Conservation (phyloP, 495 filamentous ascomycete species). For the Penicillium paxilli region DNA sequence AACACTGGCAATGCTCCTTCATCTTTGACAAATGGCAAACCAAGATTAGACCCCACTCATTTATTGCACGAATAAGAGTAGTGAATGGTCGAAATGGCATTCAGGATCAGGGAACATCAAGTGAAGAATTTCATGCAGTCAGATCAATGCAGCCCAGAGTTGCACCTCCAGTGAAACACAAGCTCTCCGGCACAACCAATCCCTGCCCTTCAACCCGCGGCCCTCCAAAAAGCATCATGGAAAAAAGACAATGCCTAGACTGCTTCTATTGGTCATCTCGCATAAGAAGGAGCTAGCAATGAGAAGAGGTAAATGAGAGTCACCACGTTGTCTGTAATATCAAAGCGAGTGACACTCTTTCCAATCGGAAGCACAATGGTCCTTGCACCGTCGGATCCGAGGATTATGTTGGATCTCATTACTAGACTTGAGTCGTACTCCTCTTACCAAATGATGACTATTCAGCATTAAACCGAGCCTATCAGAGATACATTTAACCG, state of each 20-base stretch:
- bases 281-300: too few species aligned
- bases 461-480: neutral
- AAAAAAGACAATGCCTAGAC: conserved; percentile 59
- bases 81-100: conserved; percentile 37
- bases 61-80: too few species aligned
- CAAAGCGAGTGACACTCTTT: too few species aligned
- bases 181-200: conserved; percentile 54
- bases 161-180: conserved; percentile 53
- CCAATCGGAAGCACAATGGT: conserved; percentile 29
- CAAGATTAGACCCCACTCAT: too few species aligned
- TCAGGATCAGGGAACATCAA: too few species aligned
- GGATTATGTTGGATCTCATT: conserved; percentile 9
- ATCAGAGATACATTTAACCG: neutral
- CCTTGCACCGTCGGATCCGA: conserved; percentile 40
- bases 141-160: conserved; percentile 50
- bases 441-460: neutral
- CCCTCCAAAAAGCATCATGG: conserved; percentile 60
- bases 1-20: too few species aligned
- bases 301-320: too few species aligned
- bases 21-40: too few species aligned
- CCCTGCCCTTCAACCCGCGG: conserved; percentile 56
- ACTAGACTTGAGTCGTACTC: neutral
- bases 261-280: conserved; percentile 41
- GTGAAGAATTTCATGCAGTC: too few species aligned
- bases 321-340: too few species aligned